Conservation (phyloP, 306 rosid species). For the Astragalus membranaceus region DNA sequence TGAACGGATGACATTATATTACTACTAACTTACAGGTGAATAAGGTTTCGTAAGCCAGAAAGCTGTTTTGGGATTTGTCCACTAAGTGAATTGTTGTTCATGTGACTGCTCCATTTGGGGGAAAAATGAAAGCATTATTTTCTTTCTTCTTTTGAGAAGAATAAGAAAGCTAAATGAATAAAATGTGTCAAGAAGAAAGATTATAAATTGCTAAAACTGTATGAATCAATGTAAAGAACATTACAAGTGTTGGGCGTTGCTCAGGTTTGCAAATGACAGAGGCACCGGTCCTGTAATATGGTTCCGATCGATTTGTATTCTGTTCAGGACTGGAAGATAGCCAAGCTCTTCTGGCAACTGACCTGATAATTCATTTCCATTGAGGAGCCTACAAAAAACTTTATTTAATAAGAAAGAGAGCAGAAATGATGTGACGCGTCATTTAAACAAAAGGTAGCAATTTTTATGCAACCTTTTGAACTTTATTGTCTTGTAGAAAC, state of each 20-base stretch:
- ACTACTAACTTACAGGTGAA: conserved; percentile 74
- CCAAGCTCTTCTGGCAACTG: conserved; percentile 76
- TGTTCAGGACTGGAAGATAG: conserved; percentile 44
- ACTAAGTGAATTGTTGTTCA: conserved; percentile 92
- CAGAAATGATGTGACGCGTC: neutral
- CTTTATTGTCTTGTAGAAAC: neutral
- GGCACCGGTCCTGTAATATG: conserved; percentile 72
- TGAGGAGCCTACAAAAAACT: conserved; percentile 60
- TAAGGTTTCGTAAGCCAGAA: conserved; percentile 46
- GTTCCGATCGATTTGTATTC: conserved; percentile 76
- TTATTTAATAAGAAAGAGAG: conserved; percentile 8
- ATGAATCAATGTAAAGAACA: conserved; percentile 24
- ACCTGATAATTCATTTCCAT: conserved; percentile 67
- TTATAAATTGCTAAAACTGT: neutral
- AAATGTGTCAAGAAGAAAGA: neutral
- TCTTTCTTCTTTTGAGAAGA: neutral
- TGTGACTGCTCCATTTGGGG: conserved; percentile 63
- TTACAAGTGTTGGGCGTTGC: conserved; percentile 61
- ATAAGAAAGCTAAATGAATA: neutral
- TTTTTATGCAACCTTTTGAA: neutral
- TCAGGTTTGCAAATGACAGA: conserved; percentile 59
- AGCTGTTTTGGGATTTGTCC: conserved; percentile 73
- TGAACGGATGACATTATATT: neutral
- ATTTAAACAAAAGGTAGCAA: neutral
- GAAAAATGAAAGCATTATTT: conserved; percentile 11